Percentiles rank a stretch among this genome's conserved stretches.
Conservation (phyloP, 163 green algal genomes). For the Chlamydomonas reinhardtii region DNA sequence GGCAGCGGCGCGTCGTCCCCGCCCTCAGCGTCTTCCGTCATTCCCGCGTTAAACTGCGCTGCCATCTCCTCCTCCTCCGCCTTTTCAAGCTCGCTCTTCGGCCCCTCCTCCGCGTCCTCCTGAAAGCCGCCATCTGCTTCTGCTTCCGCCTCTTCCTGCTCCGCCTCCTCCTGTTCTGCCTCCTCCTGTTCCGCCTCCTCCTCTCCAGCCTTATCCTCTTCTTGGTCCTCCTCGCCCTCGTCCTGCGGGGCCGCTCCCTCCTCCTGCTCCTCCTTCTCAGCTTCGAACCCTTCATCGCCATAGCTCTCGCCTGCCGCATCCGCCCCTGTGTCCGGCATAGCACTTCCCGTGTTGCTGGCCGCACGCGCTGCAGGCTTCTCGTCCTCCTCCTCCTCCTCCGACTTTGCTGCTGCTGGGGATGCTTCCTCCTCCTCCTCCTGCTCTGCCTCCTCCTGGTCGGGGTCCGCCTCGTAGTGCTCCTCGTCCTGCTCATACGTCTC, state of each 20-base stretch:
- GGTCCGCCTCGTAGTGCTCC: neutral
- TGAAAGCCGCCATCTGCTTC: neutral
- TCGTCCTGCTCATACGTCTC: constrained; percentile 31
- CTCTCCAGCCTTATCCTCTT: neutral
- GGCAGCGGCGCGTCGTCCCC: neutral
- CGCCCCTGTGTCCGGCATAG: neutral
- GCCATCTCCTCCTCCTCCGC: constrained; percentile 32
- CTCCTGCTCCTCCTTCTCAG: neutral
- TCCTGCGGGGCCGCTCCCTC: neutral
- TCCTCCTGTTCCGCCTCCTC: neutral
- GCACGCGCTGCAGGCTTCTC: too few species aligned
- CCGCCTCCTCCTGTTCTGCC: neutral
- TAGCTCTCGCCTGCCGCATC: neutral
- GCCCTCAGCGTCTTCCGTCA: constrained; percentile 11
- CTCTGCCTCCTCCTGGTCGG: neutral
- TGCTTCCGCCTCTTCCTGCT: neutral
- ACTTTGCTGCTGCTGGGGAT: neutral
- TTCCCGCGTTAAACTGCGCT: constrained; percentile 6
- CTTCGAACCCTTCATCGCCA: neutral
- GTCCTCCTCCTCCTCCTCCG: neutral
- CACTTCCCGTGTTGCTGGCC: neutral
- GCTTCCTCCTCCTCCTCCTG: neutral
- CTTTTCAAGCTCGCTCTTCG: neutral
- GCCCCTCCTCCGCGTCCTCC: constrained; percentile 11
- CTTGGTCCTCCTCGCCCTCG: neutral